Evolutionary conservation across 192 early-diverging fungal species (phyloP), one percentile per base, ranked within the genome.

Genomic region (Coemansia asiatica): DNA sequence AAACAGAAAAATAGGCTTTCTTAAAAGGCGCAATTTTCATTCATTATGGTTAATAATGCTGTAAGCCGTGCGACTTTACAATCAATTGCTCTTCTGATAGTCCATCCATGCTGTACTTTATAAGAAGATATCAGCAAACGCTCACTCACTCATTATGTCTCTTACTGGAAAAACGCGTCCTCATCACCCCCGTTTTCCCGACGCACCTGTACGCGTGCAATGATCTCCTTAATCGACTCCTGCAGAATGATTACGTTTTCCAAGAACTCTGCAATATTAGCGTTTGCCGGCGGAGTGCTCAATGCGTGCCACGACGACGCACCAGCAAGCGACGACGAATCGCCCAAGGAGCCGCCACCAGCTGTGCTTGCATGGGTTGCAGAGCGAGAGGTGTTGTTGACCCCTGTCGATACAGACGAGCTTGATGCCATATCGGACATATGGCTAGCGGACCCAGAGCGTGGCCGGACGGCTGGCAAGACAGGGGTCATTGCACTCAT

Each of bases 161-260:
- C 8, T 19, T 10, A 2, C 21, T 53, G 75, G 64, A 53, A 85
- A 74, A 75, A 55, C 21, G 79, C 69, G 60, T 72, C 71, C 65
- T 87, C 84, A 69, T 92, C 90, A 46, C 89, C 86, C n/a, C 90
- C 89, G 38, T 89, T 75, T 70, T 87, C 88, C 63, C 89, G 81
- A 13, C 91, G 85, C 21, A 91, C 90, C 66, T 92, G 91, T 35
- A 95, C 78, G 15, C 91, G 80, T 18, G 93, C 90, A 9, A 95
- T 85, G 9, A 96, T 82, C 75, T 98, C 95, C 67, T 98, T 98
- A 40, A 92, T 89, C 18, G 89, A 88, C 74, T 98, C 95, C 60
- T 98, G 91, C 62, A 98, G 64, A 36, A 95, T 91, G 23, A 98
- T 88, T 25, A 94, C 91, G 77, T 98, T 98, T 57, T 92, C 94